Evolutionary conservation across 768 basidiomycete species (phyloP).

Genomic region (Rubroboletus pulcherrimus): DNA sequence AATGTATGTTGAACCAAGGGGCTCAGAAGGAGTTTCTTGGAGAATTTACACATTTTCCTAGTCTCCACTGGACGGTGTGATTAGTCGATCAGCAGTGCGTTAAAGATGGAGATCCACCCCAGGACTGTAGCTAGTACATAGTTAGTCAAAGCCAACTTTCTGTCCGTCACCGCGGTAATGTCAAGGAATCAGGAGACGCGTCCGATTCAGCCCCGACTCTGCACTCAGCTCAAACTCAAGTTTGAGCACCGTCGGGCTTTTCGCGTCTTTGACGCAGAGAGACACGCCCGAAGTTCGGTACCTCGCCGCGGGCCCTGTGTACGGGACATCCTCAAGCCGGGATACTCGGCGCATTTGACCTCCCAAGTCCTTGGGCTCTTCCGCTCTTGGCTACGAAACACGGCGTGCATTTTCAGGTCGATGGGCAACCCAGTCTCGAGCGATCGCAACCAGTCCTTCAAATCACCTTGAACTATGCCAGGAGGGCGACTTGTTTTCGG

Average conservation of each 20-base stretch:
- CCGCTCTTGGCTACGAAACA: background rate
- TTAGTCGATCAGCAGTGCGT: background rate
- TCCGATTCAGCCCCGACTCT: background rate
- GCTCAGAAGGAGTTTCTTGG: constrained; percentile 9
- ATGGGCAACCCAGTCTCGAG: background rate
- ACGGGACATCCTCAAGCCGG: background rate
- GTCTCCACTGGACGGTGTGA: background rate
- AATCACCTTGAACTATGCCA: background rate
- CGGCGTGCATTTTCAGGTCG: background rate
- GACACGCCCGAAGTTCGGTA: background rate
- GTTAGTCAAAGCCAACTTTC: background rate
- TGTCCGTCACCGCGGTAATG: too few species aligned
- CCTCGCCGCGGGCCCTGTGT: too few species aligned
- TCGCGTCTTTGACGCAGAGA: background rate
- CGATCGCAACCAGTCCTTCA: background rate
- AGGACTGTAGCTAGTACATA: background rate
- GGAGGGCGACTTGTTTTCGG: background rate
- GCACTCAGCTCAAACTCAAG: background rate
- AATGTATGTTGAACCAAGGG: constrained; percentile 24
- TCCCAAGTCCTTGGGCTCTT: too few species aligned
- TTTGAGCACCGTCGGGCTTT: background rate
- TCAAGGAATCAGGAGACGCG: too few species aligned
- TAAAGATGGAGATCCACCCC: background rate
- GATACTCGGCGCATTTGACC: background rate
- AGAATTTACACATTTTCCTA: constrained; percentile 11